Evolutionary conservation across 768 basidiomycete species (phyloP).

Genomic region (Sarcodon aspratus): DNA sequence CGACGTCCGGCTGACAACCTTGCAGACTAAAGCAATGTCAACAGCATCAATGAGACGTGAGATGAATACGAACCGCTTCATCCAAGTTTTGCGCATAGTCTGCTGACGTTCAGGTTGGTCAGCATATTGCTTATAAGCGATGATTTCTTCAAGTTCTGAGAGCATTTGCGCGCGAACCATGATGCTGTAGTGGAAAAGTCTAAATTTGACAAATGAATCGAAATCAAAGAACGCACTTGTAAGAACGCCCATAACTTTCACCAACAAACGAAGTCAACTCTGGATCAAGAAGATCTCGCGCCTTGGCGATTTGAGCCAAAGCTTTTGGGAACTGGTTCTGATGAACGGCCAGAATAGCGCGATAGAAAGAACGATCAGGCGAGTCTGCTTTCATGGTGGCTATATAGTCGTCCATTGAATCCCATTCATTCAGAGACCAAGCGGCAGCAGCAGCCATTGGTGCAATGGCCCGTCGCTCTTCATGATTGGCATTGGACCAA

Average conservation of each 20-base stretch:
- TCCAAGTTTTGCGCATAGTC: conserved; percentile 92
- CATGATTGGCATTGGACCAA: conserved; percentile 75
- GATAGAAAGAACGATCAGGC: conserved; percentile 90
- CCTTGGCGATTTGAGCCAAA: conserved; percentile 78
- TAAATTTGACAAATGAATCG: conserved; percentile 1
- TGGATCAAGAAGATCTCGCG: conserved; percentile 84
- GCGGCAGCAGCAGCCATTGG: conserved; percentile 96
- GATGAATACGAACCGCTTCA: conserved; percentile 62
- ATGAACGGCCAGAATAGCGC: conserved; percentile 91
- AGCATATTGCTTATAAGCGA: conserved; percentile 85
- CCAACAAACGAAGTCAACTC: conserved; percentile 88
- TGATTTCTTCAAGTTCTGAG: conserved; percentile 96
- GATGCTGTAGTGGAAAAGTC: conserved; percentile 36
- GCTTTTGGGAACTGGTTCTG: conserved; percentile 95
- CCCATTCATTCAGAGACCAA: conserved; percentile 97
- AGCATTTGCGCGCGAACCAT: conserved; percentile 98
- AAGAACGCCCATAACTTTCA: conserved; percentile 94
- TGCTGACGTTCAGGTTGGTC: conserved; percentile 91
- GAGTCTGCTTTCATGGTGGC: conserved; percentile 87
- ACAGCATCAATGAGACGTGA: not conserved
- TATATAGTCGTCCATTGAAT: conserved; percentile 96
- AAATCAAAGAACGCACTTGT: conserved; percentile 54
- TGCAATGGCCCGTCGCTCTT: conserved; percentile 84
- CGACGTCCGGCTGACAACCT: conserved; percentile 96
- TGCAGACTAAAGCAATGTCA: conserved; percentile 44